These are phyloP conservation scores for Pseudocercospora musae DNA, from an alignment of 2,329 filamentous ascomycete genomes.

Conservation along the genomic window DNA sequence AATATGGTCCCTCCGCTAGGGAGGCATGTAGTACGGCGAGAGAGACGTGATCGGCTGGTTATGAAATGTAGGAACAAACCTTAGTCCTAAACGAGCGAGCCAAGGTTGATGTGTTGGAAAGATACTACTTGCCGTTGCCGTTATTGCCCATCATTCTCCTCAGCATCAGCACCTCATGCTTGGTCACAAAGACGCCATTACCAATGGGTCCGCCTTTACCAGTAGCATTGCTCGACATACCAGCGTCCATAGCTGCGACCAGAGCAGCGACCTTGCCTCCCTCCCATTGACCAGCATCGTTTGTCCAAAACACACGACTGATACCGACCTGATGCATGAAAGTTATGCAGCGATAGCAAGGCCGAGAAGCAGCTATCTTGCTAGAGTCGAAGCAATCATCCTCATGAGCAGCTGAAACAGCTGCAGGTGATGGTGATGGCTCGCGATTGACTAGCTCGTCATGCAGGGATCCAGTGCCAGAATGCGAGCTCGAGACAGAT, in stretches of 20 bases:
- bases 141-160: constrained; percentile 35
- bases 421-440: constrained; percentile 12
- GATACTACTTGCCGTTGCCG: not conserved
- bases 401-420: not conserved
- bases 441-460: constrained; percentile 44
- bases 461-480: constrained; percentile 42
- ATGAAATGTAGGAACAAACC: too few relatives aligned
- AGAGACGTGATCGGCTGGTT: too few relatives aligned
- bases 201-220: constrained; percentile 9
- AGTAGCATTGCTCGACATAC: constrained; percentile 22
- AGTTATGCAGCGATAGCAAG: constrained; percentile 52
- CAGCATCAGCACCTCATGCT: constrained; percentile 52
- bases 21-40: too few relatives aligned
- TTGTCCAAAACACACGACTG: constrained; percentile 54
- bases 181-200: constrained; percentile 50
- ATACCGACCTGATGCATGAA: constrained; percentile 54
- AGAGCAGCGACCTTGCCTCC: constrained; percentile 50
- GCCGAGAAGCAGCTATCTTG: constrained; percentile 42
- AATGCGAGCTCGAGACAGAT: constrained; percentile 15
- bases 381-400: constrained; percentile 19
- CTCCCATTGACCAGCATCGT: constrained; percentile 48
- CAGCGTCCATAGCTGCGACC: constrained; percentile 44
- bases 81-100: too few relatives aligned
- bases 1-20: too few relatives aligned
- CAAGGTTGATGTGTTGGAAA: not conserved